phyloP scores from a whole-genome alignment of 768 basidiomycete genomes.

The Leccinum sublutescens region DNA sequence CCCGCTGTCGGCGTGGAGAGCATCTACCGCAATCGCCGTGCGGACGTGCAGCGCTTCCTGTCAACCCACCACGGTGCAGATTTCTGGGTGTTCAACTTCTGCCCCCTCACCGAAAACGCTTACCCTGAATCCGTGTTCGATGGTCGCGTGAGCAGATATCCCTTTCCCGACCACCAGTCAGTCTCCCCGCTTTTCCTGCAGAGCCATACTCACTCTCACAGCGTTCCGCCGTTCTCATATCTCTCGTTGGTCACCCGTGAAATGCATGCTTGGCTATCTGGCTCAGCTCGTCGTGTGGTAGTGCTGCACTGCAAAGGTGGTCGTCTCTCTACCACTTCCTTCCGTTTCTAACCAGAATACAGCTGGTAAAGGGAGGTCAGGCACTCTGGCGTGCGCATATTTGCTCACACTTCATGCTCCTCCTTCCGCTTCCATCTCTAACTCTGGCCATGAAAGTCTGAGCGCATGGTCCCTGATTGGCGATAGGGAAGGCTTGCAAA shows the following conservation, averaged over 20 bases:
- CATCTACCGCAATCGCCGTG: conserved; percentile 74
- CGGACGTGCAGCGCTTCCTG: conserved; percentile 75
- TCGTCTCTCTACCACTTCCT: not conserved
- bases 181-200: conserved; percentile 52
- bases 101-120: conserved; percentile 76
- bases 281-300: conserved; percentile 62
- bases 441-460: conserved; percentile 15
- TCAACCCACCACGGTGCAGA: conserved; percentile 70
- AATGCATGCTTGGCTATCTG: conserved; percentile 70
- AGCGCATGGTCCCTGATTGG: conserved; percentile 21
- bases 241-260: conserved; percentile 73
- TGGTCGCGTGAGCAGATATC: conserved; percentile 77
- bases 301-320: conserved; percentile 88
- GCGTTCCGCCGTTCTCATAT: conserved; percentile 74
- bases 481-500: conserved; percentile 20
- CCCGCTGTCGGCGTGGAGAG: conserved; percentile 79
- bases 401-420: conserved; percentile 58
- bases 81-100: conserved; percentile 90
- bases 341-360: conserved; percentile 4
- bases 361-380: conserved; percentile 85
- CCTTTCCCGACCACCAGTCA: conserved; percentile 89
- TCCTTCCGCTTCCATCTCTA: conserved; percentile 37
- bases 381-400: conserved; percentile 82
- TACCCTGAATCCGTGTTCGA: conserved; percentile 70
- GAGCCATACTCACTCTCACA: conserved; percentile 23